Conservation (phyloP, 768 basidiomycete genomes). For the Tubosaeta brunneosetosa region DNA sequence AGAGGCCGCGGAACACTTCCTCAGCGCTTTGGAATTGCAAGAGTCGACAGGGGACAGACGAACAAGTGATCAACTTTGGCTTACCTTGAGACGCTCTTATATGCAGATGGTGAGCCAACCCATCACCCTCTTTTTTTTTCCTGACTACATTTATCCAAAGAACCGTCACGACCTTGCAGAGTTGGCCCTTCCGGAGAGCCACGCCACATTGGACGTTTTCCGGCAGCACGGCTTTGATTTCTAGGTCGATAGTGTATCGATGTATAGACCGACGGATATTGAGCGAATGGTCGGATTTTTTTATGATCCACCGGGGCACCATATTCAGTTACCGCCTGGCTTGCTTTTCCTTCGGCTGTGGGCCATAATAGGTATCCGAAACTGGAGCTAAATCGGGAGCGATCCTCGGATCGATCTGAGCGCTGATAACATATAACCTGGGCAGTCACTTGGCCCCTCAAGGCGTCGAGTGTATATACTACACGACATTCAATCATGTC, state of each 20-base stretch:
- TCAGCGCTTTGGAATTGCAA: conserved; percentile 79
- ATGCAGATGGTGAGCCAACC: conserved; percentile 59
- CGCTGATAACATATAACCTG: neutral
- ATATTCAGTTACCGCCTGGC: neutral
- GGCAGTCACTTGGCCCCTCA: neutral
- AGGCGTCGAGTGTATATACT: neutral
- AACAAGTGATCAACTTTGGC: conserved; percentile 85
- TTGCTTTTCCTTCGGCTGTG: neutral
- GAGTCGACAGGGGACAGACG: conserved; percentile 58
- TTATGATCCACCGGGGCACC: neutral
- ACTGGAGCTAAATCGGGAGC: neutral
- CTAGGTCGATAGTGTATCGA: conserved; percentile 31
- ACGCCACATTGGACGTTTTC: conserved; percentile 66
- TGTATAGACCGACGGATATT: neutral
- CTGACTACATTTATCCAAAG: conserved; percentile 34
- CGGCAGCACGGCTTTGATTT: conserved; percentile 88
- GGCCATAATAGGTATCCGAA: neutral
- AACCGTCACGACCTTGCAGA: conserved; percentile 80
- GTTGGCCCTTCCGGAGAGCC: conserved; percentile 57
- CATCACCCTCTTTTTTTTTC: neutral
- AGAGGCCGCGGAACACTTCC: conserved; percentile 95
- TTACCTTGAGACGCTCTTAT: conserved; percentile 79
- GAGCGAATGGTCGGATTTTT: neutral
- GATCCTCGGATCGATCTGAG: neutral
- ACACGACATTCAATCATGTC: conserved; percentile 38